Base-by-base conservation (phyloP, 108 stramenopile species). In the Heterococcus sp. region DNA sequence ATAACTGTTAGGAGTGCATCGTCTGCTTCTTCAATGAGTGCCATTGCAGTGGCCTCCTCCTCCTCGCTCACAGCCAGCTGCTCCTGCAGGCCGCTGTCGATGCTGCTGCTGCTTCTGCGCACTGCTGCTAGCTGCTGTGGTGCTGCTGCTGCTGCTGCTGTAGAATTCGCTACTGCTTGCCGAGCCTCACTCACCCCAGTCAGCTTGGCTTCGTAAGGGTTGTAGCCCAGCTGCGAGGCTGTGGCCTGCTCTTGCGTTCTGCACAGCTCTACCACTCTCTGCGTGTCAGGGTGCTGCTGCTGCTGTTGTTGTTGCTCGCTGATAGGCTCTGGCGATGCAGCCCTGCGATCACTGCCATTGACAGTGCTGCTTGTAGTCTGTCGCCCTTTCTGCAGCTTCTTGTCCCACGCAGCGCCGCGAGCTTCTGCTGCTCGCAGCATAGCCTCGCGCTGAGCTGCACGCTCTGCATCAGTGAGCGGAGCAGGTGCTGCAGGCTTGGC, bases 371-470 rank as follows among this genome's bases (percentile, higher is more conserved):
- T 63, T 3, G 29, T 38, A 8, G 79, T 72, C 38, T 69, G 34
- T 4, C 79, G 64, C 3, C 69, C 69, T 38, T 70, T 69, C 63
- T 81, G 71, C 33, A 81, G 64, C 21, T 72, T 37, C 68, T 73
- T 69, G 72, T 81, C 72, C 79, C 79, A 81, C 64, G 72, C 30
- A 30, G 72, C 73, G 3, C 66, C 73, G 36, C 79, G 69, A 0
- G 79, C 71, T 27, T 81, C 79, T 38, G 79, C 79, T 14, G 79
- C 79, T 65, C 72, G 72, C 30, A 81, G 72, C 2, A 64, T 40
- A 32, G 79, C 79, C 37, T 81, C 72, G 27, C 79, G 63, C 31
- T 64, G 63, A 33, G 72, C 72, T 5, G 64, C 72, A 38, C 72
- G 65, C 1, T 35, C 79, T 38, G 72, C 72, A 37, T 35, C 79